phyloP scores from a whole-genome alignment of 2,329 filamentous ascomycete genomes.

The Samsoniella hepiali region DNA sequence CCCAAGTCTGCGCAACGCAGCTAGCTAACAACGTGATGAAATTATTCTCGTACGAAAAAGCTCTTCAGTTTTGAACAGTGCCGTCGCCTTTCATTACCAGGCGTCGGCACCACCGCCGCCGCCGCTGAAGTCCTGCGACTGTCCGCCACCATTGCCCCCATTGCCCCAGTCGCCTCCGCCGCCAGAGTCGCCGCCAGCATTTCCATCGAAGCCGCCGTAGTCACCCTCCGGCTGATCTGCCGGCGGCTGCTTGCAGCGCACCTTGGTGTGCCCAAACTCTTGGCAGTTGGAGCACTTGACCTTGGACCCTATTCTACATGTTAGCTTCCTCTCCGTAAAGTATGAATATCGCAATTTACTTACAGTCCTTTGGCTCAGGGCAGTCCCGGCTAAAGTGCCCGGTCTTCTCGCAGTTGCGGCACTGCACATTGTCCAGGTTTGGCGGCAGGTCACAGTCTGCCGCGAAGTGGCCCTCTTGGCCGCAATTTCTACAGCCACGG shows the following conservation, averaged over 20 bases:
- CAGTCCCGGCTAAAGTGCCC: conserved; percentile 64
- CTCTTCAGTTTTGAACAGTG: background rate
- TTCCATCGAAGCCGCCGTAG: conserved; percentile 5
- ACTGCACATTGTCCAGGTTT: conserved; percentile 48
- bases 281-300: conserved; percentile 39
- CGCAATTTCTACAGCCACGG: conserved; percentile 60
- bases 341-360: conserved; percentile 19
- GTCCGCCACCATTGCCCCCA: background rate
- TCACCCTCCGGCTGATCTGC: conserved; percentile 19
- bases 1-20: too few species aligned
- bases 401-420: conserved; percentile 57
- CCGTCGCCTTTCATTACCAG: background rate
- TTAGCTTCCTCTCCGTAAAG: conserved; percentile 20
- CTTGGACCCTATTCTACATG: conserved; percentile 34
- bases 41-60: background rate
- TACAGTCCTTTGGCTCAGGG: conserved; percentile 48
- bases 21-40: background rate
- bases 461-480: conserved; percentile 56
- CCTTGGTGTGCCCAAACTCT: conserved; percentile 39
- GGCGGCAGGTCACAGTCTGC: conserved; percentile 48
- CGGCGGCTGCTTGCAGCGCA: conserved; percentile 35
- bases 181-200: background rate
- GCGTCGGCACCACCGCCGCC: background rate
- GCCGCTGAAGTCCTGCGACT: background rate
- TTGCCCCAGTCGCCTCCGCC: background rate